phyloP scores from a whole-genome alignment of 306 rosid genomes.

The Cucurbita ficifolia region DNA sequence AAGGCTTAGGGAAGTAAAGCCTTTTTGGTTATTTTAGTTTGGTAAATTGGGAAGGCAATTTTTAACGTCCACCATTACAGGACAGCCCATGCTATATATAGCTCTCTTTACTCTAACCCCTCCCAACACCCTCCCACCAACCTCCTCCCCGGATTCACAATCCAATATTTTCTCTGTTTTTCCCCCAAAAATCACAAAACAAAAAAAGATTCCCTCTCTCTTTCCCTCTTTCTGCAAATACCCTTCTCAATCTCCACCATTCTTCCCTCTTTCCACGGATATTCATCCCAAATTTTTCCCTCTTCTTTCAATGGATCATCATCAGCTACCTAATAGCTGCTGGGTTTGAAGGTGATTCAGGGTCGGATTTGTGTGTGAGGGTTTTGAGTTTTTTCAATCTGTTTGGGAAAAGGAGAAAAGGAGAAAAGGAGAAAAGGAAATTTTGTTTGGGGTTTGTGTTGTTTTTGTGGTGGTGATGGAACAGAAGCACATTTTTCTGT shows the following conservation, averaged over 20 bases:
- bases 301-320: background rate
- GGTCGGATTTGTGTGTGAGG: background rate
- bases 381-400: background rate
- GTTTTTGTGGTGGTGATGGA: constrained; percentile 33
- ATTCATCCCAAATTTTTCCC: background rate
- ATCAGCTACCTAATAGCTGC: background rate
- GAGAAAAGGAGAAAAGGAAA: background rate
- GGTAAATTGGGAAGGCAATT: background rate
- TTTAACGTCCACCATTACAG: constrained; percentile 4
- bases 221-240: background rate
- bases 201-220: background rate
- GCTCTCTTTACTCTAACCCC: background rate
- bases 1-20: background rate
- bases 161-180: background rate
- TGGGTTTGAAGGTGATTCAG: background rate
- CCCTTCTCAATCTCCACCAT: background rate
- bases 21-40: background rate
- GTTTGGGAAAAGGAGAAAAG: background rate
- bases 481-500: constrained; percentile 78
- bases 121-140: constrained; percentile 1
- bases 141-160: background rate
- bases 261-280: background rate
- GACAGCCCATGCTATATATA: constrained; percentile 13
- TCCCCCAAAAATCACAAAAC: background rate
- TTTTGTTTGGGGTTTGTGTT: background rate